Percentiles rank a stretch among this genome's conserved stretches.
phyloP scores from a whole-genome alignment of 2,329 filamentous ascomycete genomes.

The Penicillium carneum region DNA sequence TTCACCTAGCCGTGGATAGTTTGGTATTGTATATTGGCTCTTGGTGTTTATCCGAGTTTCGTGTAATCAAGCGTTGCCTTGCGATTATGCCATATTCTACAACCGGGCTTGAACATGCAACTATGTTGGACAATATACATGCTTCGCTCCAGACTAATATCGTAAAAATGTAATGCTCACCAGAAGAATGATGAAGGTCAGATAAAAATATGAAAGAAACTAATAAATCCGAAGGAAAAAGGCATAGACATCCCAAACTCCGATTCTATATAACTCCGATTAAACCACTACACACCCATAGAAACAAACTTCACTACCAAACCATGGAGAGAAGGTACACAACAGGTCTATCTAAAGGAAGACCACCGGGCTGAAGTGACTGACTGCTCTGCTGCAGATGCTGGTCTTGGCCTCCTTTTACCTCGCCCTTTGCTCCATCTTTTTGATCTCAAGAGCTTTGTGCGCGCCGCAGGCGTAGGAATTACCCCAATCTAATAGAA shows the following conservation, averaged over 20 bases:
- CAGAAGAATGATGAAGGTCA: background rate
- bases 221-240: background rate
- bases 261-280: background rate
- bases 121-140: background rate
- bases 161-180: background rate
- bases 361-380: conserved; percentile 8
- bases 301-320: background rate
- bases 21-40: background rate
- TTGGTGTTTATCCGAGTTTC: no score
- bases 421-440: background rate
- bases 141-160: background rate
- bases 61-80: background rate
- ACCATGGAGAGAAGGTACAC: background rate
- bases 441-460: background rate
- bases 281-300: background rate
- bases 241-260: background rate
- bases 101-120: background rate
- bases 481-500: background rate
- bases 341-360: background rate
- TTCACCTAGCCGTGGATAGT: background rate
- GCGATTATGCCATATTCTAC: background rate
- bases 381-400: conserved; percentile 7
- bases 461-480: background rate
- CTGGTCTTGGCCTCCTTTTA: conserved; percentile 6
- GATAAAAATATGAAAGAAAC: background rate